phyloP scores from a whole-genome alignment of 257 asterid species.

The Lantana camara region DNA sequence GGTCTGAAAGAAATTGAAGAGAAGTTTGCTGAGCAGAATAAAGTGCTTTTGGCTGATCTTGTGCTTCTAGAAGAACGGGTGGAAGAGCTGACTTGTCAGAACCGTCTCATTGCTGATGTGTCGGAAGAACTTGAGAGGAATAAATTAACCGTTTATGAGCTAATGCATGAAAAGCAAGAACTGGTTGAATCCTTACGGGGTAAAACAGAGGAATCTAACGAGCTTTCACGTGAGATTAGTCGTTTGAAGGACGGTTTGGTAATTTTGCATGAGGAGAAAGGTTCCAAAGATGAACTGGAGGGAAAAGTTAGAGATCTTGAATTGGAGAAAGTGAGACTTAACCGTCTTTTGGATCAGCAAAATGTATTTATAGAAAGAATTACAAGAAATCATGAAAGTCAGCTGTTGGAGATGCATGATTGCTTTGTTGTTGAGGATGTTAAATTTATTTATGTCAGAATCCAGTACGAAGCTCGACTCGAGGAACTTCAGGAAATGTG shows the following conservation, averaged over 20 bases:
- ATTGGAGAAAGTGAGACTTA: slow-evolving; percentile 61
- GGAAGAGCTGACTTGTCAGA: too few relatives aligned
- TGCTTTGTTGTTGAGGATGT: slow-evolving; percentile 58
- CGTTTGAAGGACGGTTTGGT: slow-evolving; percentile 49
- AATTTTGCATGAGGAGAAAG: slow-evolving; percentile 48
- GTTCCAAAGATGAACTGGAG: slow-evolving; percentile 52
- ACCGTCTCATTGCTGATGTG: too few relatives aligned
- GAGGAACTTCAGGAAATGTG: slow-evolving; percentile 39
- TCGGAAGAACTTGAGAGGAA: too few relatives aligned
- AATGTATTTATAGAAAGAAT: slow-evolving; percentile 46
- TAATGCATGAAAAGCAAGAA: too few relatives aligned
- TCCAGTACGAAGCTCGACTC: slow-evolving; percentile 42
- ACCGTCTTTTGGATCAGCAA: slow-evolving; percentile 50
- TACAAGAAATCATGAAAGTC: slow-evolving; percentile 47
- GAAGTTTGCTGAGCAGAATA: too few relatives aligned
- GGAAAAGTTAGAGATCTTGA: slow-evolving; percentile 59
- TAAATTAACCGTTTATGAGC: too few relatives aligned
- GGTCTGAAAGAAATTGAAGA: too few relatives aligned
- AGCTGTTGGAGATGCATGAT: slow-evolving; percentile 54
- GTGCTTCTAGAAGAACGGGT: too few relatives aligned
- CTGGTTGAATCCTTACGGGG: slow-evolving; percentile 44
- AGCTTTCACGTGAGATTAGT: slow-evolving; percentile 59
- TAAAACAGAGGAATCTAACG: slow-evolving; percentile 53
- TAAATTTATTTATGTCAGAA: slow-evolving; percentile 47
- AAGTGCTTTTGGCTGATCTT: too few relatives aligned